These are phyloP conservation scores for Citrus unshiu DNA, from an alignment of 345 rosid genomes.

Conservation along the genomic window DNA sequence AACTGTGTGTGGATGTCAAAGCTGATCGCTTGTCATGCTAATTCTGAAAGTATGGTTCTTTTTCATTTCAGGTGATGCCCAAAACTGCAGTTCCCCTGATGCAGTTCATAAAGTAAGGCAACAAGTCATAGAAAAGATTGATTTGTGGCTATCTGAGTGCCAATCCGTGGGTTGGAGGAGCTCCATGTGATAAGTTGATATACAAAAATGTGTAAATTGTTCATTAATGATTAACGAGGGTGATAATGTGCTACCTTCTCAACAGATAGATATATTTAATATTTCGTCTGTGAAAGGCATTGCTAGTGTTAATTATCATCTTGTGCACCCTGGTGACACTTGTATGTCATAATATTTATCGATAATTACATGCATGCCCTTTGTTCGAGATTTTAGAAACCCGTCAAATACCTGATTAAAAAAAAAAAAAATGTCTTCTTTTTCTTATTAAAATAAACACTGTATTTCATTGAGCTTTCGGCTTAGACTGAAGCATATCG, in stretches of 20 bases:
- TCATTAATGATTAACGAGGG: conserved; percentile 11
- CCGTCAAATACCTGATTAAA: neutral
- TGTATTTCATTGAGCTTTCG: neutral
- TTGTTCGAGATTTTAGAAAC: neutral
- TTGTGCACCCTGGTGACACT: neutral
- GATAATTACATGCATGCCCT: neutral
- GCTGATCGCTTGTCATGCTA: neutral
- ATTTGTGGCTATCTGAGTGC: conserved; percentile 90
- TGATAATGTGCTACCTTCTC: conserved; percentile 15
- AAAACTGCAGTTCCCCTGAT: conserved; percentile 79
- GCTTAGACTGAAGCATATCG: neutral
- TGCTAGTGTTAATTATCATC: neutral
- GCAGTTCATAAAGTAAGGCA: conserved; percentile 86
- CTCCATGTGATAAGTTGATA: conserved; percentile 20
- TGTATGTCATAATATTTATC: neutral
- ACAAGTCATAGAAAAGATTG: conserved; percentile 67
- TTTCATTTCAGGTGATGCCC: conserved; percentile 53
- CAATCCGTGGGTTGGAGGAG: conserved; percentile 41
- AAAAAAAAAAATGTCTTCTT: neutral
- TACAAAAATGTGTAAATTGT: neutral
- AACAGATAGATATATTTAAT: conserved; percentile 14
- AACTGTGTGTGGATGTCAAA: neutral
- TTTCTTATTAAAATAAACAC: too few species aligned
- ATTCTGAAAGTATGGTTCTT: neutral
- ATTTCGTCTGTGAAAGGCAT: conserved; percentile 1